Evolutionary conservation across 1,139 yeast genomes (phyloP).

Genomic region (Taphrina wiesneri): DNA sequence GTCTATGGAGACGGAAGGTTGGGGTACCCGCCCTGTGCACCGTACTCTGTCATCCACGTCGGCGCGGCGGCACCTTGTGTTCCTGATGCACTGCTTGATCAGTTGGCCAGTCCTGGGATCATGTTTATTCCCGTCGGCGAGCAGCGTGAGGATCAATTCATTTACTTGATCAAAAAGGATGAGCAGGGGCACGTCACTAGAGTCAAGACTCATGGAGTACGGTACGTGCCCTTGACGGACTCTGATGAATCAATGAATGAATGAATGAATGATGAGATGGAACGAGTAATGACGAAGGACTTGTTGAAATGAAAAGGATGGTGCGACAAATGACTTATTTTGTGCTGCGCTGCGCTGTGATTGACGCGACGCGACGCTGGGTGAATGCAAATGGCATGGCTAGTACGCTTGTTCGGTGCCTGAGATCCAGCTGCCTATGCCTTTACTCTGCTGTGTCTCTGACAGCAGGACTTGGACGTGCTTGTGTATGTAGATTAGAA

Average conservation of each 20-base stretch:
- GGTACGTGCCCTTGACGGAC: conserved; percentile 37
- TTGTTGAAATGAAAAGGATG: background rate
- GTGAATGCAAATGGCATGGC: background rate
- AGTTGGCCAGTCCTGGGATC: background rate
- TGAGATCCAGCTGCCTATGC: conserved; percentile 9
- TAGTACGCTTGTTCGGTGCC: conserved; percentile 19
- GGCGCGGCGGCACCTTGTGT: conserved; percentile 1
- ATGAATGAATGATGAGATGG: background rate
- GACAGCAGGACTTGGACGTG: conserved; percentile 43
- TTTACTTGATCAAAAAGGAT: conserved; percentile 36
- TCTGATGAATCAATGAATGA: background rate
- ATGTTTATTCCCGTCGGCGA: conserved; percentile 8
- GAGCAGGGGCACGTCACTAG: conserved; percentile 24
- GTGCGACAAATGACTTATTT: too few species aligned
- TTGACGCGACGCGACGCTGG: background rate
- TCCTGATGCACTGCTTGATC: background rate
- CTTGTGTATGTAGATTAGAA: conserved; percentile 61
- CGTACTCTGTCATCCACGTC: conserved; percentile 3
- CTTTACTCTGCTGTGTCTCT: conserved; percentile 8
- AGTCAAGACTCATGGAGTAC: conserved; percentile 35
- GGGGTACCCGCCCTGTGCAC: background rate
- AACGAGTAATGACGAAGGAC: too few species aligned
- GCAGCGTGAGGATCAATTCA: conserved; percentile 32
- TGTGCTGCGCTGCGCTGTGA: background rate
- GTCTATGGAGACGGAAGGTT: background rate